phyloP scores from a whole-genome alignment of 208 protist genomes.

The Polymyxa betae region DNA sequence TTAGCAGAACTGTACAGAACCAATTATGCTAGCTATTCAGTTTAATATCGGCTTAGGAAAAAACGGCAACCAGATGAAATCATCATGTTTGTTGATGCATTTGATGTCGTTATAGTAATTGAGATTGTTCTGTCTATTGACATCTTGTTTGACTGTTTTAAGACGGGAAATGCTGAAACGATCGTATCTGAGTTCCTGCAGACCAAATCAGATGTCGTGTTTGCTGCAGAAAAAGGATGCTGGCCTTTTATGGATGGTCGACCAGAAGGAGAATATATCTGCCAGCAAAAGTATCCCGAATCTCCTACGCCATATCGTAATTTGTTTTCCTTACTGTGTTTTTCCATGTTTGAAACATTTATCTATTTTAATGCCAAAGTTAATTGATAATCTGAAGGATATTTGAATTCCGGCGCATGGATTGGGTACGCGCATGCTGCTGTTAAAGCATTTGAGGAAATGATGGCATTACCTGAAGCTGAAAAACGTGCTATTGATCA shows the following conservation, averaged over 20 bases:
- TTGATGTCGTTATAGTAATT: background rate
- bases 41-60: no score
- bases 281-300: background rate
- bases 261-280: background rate
- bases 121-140: background rate
- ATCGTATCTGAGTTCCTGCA: background rate
- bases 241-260: background rate
- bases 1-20: background rate
- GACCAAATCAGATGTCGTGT: background rate
- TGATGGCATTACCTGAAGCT: background rate
- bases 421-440: background rate
- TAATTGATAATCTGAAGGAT: background rate
- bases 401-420: background rate
- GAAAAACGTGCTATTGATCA: background rate
- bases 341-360: no score
- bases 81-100: background rate
- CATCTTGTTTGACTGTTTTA: background rate
- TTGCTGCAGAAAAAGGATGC: background rate
- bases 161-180: background rate
- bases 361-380: no score
- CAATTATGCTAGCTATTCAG: no score
- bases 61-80: background rate
- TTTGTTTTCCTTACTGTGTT: no score
- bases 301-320: background rate
- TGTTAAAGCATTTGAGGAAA: background rate